Evolutionary conservation across 1,284 basidiomycete species (phyloP), one percentile per base, ranked within the genome.

Genomic region (Chiua sp.): DNA sequence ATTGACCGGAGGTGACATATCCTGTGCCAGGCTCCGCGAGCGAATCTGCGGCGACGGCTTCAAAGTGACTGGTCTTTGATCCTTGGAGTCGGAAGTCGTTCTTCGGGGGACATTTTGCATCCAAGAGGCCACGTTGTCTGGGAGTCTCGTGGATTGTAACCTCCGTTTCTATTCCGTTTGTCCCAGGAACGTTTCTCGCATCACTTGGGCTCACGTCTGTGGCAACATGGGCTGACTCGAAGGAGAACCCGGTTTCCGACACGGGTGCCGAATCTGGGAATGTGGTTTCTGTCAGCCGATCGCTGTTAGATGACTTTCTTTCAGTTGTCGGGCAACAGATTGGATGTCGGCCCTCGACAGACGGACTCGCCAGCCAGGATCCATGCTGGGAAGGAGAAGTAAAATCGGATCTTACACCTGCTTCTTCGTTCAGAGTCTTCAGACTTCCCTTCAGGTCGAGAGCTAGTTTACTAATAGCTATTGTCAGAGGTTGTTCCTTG

Each of bases 91-190:
- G 33, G 18, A 26, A 15, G 10, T n/a, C 54, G n/a, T 46, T 26
- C 8, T 18, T 50, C 39, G 33, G 42, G 12, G 28, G 26, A 26
- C 26, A 47, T 35, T 11, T 4, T 10, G 26, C 33, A 16, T n/a
- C 39, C 7, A 18, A 15, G 22, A 2, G n/a, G 20, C 28, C 26
- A 28, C 49, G 5, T n/a, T 6, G n/a, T 44, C 15, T 61, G 51
- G 39, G 46, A 11, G 39, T 61, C 51, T 57, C 51, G 39, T 57
- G 55, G 26, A 26, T 26, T n/a, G 51, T n/a, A 37, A 50, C 37
- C 10, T 48, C 53, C 8, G 12, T 6, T 6, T 4, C 49, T 16
- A 8, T 7, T 23, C 49, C 47, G 20, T 46, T 37, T 33, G 12
- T 46, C 11, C 7, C 22, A 37, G 30, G 22, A 26, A 23, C 13